Percentiles rank a stretch among this genome's conserved stretches.
Evolutionary conservation across 2,329 filamentous ascomycete species (phyloP).

Genomic region (Metarhizium anisopliae): DNA sequence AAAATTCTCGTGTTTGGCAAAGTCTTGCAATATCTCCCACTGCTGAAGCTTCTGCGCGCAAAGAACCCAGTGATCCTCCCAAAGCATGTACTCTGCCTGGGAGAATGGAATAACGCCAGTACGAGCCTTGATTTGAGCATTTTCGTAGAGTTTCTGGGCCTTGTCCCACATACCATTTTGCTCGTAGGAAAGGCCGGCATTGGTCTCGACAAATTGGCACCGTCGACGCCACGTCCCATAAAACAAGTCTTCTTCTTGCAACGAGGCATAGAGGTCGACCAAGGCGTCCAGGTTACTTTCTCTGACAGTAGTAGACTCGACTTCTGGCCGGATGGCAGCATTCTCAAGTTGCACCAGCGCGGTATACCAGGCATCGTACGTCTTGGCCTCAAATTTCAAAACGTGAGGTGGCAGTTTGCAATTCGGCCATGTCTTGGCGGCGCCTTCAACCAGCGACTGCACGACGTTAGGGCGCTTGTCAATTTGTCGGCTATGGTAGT

Average conservation of each 20-base stretch:
- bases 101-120: slow-evolving; percentile 96
- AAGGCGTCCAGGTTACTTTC: slow-evolving; percentile 95
- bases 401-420: slow-evolving; percentile 94
- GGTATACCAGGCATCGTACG: slow-evolving; percentile 97
- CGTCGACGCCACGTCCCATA: slow-evolving; percentile 94
- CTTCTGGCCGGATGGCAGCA: slow-evolving; percentile 70
- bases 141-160: slow-evolving; percentile 92
- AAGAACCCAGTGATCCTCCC: slow-evolving; percentile 98
- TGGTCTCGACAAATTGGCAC: slow-evolving; percentile 95
- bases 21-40: slow-evolving; percentile 96
- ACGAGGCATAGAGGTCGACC: slow-evolving; percentile 80
- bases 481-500: slow-evolving; percentile 89
- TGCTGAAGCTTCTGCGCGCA: slow-evolving; percentile 98
- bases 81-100: slow-evolving; percentile 94
- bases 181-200: slow-evolving; percentile 93
- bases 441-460: slow-evolving; percentile 81
- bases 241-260: slow-evolving; percentile 95
- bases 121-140: slow-evolving; percentile 91
- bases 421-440: slow-evolving; percentile 72
- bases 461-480: slow-evolving; percentile 95
- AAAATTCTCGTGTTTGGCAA: slow-evolving; percentile 97
- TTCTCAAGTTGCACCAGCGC: slow-evolving; percentile 85
- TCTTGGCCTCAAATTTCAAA: slow-evolving; percentile 88
- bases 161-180: slow-evolving; percentile 99
- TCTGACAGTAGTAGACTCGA: slow-evolving; percentile 73